Evolutionary conservation across 1,284 basidiomycete genomes (phyloP).

Genomic region (Volvariella volvacea): DNA sequence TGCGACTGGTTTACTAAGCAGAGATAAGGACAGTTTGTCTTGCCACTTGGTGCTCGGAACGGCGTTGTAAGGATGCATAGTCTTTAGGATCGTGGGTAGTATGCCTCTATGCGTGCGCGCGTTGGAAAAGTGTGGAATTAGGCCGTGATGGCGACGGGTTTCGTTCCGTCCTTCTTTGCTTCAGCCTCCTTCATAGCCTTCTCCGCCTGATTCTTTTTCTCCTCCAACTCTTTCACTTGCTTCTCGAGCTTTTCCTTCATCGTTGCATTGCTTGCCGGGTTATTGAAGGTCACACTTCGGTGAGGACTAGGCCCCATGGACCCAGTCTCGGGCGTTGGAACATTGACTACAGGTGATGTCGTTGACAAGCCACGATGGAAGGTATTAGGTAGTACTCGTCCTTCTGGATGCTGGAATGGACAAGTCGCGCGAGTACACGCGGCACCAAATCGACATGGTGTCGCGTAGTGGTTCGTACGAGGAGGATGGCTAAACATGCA

Average conservation of each 20-base stretch:
- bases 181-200: slow-evolving; percentile 53
- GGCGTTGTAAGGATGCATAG: too few relatives aligned
- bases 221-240: slow-evolving; percentile 53
- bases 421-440: slow-evolving; percentile 74
- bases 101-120: background rate
- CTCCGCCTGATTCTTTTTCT: slow-evolving; percentile 50
- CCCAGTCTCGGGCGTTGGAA: slow-evolving; percentile 56
- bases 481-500: slow-evolving; percentile 69
- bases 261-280: slow-evolving; percentile 23
- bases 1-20: too few relatives aligned
- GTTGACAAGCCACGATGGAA: slow-evolving; percentile 73
- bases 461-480: slow-evolving; percentile 33
- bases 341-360: slow-evolving; percentile 49
- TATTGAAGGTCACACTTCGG: slow-evolving; percentile 64
- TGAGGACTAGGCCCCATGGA: slow-evolving; percentile 59
- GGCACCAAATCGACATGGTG: slow-evolving; percentile 68
- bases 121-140: slow-evolving; percentile 17
- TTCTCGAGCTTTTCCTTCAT: slow-evolving; percentile 50
- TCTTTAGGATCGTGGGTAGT: too few relatives aligned
- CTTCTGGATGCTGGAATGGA: slow-evolving; percentile 73
- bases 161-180: slow-evolving; percentile 54
- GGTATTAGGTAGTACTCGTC: slow-evolving; percentile 64
- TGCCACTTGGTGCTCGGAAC: too few relatives aligned
- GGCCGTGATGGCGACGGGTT: slow-evolving; percentile 48
- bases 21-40: too few relatives aligned